Percentiles rank a stretch among this genome's conserved stretches.
These are phyloP conservation scores for Arthrobotrys musiformis DNA, from an alignment of 2,329 filamentous ascomycete genomes.

Conservation along the genomic window DNA sequence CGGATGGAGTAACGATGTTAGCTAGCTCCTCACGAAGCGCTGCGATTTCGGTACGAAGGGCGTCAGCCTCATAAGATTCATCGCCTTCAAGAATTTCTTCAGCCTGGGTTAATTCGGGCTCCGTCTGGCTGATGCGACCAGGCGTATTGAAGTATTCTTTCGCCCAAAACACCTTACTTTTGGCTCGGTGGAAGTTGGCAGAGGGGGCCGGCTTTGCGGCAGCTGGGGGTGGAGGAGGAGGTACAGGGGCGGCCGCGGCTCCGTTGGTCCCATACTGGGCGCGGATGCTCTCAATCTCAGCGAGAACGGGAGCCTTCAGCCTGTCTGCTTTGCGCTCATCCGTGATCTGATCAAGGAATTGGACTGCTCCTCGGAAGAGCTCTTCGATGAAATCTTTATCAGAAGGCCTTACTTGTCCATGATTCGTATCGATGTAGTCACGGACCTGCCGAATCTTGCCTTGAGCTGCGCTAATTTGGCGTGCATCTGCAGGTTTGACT, in stretches of 20 bases:
- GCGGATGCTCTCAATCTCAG: constrained; percentile 23
- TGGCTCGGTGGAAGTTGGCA: constrained; percentile 4
- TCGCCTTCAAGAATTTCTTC: constrained; percentile 15
- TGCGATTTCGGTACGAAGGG: constrained; percentile 24
- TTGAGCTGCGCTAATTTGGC: constrained; percentile 35
- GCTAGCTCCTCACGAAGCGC: constrained; percentile 16
- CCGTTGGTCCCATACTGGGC: constrained; percentile 16
- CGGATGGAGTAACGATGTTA: constrained; percentile 17
- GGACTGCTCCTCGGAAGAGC: constrained; percentile 23
- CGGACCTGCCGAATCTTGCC: constrained; percentile 28
- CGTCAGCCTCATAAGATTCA: constrained; percentile 17
- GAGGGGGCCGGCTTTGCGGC: not conserved
- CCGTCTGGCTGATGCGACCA: constrained; percentile 24
- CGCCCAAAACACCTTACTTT: constrained; percentile 33
- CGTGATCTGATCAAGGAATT: constrained; percentile 24
- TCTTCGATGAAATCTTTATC: constrained; percentile 35
- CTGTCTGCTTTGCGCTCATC: constrained; percentile 26
- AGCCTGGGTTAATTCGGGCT: constrained; percentile 26
- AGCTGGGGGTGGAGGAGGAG: not conserved
- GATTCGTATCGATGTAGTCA: constrained; percentile 30
- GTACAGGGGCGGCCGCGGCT: not conserved
- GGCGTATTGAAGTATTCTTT: constrained; percentile 33
- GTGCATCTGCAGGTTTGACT: constrained; percentile 30
- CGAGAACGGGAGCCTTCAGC: constrained; percentile 28
- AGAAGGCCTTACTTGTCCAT: constrained; percentile 7